Percentiles rank a stretch among this genome's conserved stretches.
Evolutionary conservation across 177 flowering plant species (phyloP).

Genomic region (Vitis hybrid): DNA sequence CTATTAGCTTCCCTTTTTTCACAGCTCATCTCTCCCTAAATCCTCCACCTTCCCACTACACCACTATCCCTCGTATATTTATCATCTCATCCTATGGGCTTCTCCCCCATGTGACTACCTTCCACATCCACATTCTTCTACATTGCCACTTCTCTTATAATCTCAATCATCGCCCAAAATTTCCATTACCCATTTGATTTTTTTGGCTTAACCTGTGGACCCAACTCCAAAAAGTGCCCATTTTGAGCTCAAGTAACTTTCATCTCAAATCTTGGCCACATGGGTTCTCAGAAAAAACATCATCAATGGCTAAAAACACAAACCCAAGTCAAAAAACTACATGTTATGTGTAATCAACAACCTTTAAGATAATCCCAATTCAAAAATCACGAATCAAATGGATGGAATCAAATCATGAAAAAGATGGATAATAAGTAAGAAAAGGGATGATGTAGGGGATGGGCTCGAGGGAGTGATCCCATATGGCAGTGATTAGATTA

Average conservation of each 20-base stretch:
- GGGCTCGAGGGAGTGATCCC: no score
- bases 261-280: no score
- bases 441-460: neutral
- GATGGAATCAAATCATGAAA: neutral
- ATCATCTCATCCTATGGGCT: neutral
- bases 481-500: slow-evolving; percentile 4
- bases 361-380: no score
- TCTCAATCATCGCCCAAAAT: no score
- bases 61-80: neutral
- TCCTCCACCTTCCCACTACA: slow-evolving; percentile 13
- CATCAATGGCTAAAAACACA: neutral
- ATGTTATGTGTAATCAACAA: no score
- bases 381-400: no score
- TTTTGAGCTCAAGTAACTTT: no score
- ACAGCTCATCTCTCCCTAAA: slow-evolving; percentile 20
- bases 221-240: no score
- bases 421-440: neutral
- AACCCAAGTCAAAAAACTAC: neutral
- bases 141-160: neutral
- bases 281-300: no score
- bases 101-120: neutral
- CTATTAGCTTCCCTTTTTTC: slow-evolving; percentile 18
- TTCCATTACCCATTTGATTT: no score
- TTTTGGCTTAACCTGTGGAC: no score
- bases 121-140: neutral